Evolutionary conservation across 441 rosid genomes (phyloP).

Genomic region (Eruca vesicaria): DNA sequence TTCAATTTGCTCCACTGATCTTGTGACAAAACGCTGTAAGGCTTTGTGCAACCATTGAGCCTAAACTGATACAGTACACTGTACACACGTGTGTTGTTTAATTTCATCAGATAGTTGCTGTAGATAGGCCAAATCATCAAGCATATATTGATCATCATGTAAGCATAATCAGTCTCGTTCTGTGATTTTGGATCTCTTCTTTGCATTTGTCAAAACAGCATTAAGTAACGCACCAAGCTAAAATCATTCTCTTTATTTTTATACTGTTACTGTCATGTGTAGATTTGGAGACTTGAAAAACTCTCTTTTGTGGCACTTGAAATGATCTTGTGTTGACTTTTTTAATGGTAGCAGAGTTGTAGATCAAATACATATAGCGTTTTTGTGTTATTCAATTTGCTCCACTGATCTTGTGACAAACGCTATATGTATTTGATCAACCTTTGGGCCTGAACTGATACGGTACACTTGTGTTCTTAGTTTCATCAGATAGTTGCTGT

Average conservation of each 20-base stretch:
- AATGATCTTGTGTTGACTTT: slow-evolving; percentile 23
- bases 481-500: not conserved
- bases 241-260: too few relatives aligned
- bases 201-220: not conserved
- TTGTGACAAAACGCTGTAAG: not conserved
- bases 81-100: too few relatives aligned
- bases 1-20: not conserved
- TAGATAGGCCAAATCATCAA: not conserved
- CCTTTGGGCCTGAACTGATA: not conserved
- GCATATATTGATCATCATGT: not conserved
- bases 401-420: not conserved
- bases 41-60: slow-evolving; percentile 8
- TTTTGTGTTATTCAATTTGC: not conserved
- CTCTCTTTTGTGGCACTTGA: too few relatives aligned
- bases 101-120: not conserved
- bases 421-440: not conserved
- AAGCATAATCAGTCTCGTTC: not conserved
- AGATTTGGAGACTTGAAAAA: too few relatives aligned
- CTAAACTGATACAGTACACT: not conserved
- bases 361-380: too few relatives aligned
- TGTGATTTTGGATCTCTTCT: not conserved
- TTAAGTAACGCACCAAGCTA: too few relatives aligned
- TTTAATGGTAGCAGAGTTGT: slow-evolving; percentile 10
- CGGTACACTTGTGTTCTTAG: not conserved
- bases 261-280: too few relatives aligned